phyloP scores from a whole-genome alignment of 2,329 filamentous ascomycete species.

The Plenodomus lindquistii region DNA sequence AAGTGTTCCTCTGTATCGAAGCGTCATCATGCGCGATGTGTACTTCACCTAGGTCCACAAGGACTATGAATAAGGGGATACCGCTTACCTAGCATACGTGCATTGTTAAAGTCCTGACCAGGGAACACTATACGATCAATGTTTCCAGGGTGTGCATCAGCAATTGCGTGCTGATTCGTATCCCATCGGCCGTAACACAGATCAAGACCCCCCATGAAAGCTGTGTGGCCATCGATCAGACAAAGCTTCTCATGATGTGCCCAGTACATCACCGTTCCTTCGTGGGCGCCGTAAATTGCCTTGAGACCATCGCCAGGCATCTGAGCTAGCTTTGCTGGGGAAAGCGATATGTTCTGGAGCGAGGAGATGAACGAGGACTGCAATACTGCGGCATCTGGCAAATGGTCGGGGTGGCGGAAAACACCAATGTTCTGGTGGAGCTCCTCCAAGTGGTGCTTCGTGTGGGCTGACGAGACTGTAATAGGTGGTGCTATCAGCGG shows the following conservation, averaged over 20 bases:
- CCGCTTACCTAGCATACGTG: slow-evolving; percentile 69
- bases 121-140: slow-evolving; percentile 78
- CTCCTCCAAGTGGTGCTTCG: slow-evolving; percentile 75
- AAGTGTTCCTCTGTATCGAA: neutral
- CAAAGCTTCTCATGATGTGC: slow-evolving; percentile 93
- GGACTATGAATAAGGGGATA: neutral
- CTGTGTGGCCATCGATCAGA: slow-evolving; percentile 74
- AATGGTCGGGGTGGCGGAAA: slow-evolving; percentile 87
- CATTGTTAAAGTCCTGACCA: slow-evolving; percentile 93
- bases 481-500: slow-evolving; percentile 50
- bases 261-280: slow-evolving; percentile 86
- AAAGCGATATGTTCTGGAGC: slow-evolving; percentile 60
- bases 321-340: slow-evolving; percentile 61
- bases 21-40: neutral
- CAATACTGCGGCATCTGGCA: slow-evolving; percentile 71
- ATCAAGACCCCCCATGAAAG: slow-evolving; percentile 91
- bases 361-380: slow-evolving; percentile 60
- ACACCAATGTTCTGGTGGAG: slow-evolving; percentile 85
- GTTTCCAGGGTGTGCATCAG: slow-evolving; percentile 80
- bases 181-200: slow-evolving; percentile 86
- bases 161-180: slow-evolving; percentile 82
- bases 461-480: slow-evolving; percentile 69
- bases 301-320: slow-evolving; percentile 75
- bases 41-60: neutral
- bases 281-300: slow-evolving; percentile 77